Conservation (phyloP, 2,329 filamentous ascomycete species). For the Lachnellula cervina region DNA sequence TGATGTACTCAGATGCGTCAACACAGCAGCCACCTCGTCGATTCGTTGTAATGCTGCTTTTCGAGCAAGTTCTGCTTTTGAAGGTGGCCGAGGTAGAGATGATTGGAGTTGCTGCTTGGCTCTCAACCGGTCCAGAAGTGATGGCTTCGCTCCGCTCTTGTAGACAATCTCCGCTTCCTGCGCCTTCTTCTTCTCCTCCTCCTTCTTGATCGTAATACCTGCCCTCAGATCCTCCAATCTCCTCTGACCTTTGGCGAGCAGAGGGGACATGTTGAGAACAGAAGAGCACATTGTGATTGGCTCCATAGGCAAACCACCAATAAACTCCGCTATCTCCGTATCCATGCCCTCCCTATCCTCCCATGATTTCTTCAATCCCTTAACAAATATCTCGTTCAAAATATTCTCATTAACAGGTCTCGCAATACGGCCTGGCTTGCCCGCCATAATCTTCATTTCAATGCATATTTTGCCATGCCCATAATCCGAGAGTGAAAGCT, state of each 20-base stretch:
- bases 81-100: constrained; percentile 39
- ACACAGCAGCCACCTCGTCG: constrained; percentile 61
- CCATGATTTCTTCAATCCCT: constrained; percentile 46
- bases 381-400: constrained; percentile 51
- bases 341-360: constrained; percentile 18
- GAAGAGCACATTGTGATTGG: constrained; percentile 49
- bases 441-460: constrained; percentile 39
- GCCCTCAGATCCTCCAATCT: constrained; percentile 65
- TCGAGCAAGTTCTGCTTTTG: constrained; percentile 53
- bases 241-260: constrained; percentile 62
- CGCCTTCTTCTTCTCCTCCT: constrained; percentile 35
- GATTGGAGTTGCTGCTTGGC: constrained; percentile 58
- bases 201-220: constrained; percentile 51
- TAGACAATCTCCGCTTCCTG: constrained; percentile 1
- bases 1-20: constrained; percentile 58
- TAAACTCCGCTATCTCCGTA: constrained; percentile 36
- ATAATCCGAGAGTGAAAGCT: constrained; percentile 44
- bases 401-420: constrained; percentile 45
- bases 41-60: constrained; percentile 62
- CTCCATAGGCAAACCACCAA: constrained; percentile 52
- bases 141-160: constrained; percentile 46
- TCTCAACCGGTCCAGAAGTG: constrained; percentile 71
- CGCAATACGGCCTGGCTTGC: constrained; percentile 26
- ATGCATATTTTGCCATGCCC: constrained; percentile 54
- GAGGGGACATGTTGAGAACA: constrained; percentile 47